Conservation (phyloP, 805 yeast genomes). For the Kodamaea lidongshanica region DNA sequence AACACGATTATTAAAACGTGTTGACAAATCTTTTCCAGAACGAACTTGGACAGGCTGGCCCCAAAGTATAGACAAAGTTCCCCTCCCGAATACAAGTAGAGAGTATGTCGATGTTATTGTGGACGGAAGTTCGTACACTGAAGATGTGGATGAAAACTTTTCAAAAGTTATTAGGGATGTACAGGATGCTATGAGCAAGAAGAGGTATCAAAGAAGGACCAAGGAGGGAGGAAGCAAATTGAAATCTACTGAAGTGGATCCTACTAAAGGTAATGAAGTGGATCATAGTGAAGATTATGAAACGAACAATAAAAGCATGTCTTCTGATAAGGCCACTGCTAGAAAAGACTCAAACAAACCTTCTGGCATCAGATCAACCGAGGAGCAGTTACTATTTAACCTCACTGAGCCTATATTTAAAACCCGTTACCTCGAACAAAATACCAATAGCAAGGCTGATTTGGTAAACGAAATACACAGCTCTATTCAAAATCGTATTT, state of each 20-base stretch:
- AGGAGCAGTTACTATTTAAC: neutral
- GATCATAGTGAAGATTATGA: slow-evolving; percentile 5
- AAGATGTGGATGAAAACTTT: slow-evolving; percentile 10
- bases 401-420: neutral
- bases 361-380: neutral
- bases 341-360: neutral
- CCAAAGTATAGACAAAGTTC: slow-evolving; percentile 24
- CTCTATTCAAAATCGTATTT: slow-evolving; percentile 14
- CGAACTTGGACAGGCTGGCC: slow-evolving; percentile 61
- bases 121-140: slow-evolving; percentile 4
- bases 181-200: neutral
- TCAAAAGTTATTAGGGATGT: slow-evolving; percentile 1
- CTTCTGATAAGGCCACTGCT: neutral
- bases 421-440: slow-evolving; percentile 8
- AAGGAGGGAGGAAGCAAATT: slow-evolving; percentile 5
- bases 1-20: slow-evolving; percentile 38
- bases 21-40: slow-evolving; percentile 31
- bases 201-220: slow-evolving; percentile 1
- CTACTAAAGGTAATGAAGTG: slow-evolving; percentile 7
- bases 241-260: slow-evolving; percentile 5
- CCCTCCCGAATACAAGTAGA: slow-evolving; percentile 27
- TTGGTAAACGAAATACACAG: slow-evolving; percentile 19
- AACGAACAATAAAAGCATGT: neutral
- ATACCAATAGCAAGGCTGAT: slow-evolving; percentile 16
- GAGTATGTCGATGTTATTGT: slow-evolving; percentile 18